These are phyloP conservation scores for Cyamopsis tetragonoloba DNA, from an alignment of 306 rosid genomes.

Conservation along the genomic window DNA sequence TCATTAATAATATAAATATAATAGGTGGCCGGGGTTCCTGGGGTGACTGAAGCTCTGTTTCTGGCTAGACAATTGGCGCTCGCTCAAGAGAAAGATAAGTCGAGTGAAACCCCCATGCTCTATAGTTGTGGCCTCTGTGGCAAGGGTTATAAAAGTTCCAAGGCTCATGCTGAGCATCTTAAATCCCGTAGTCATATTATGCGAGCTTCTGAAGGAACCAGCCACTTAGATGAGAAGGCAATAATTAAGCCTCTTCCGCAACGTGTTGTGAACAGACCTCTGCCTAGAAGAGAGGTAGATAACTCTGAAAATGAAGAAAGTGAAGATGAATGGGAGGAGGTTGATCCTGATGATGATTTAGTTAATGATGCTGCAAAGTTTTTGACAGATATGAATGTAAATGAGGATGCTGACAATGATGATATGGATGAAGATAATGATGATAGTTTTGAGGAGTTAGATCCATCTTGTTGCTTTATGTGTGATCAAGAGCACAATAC, in stretches of 20 bases:
- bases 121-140: constrained; percentile 91
- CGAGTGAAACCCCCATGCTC: constrained; percentile 73
- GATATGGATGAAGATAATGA: constrained; percentile 55
- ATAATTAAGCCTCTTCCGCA: constrained; percentile 67
- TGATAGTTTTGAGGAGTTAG: constrained; percentile 55
- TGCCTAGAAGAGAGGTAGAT: constrained; percentile 39
- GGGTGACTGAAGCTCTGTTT: constrained; percentile 85
- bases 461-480: constrained; percentile 88
- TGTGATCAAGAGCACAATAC: constrained; percentile 71
- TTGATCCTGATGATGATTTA: constrained; percentile 63
- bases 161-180: constrained; percentile 92
- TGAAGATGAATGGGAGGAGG: constrained; percentile 93
- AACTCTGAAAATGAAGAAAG: constrained; percentile 61
- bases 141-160: constrained; percentile 74
- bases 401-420: constrained; percentile 36
- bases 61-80: constrained; percentile 68
- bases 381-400: constrained; percentile 47
- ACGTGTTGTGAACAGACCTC: constrained; percentile 55
- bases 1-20: not conserved
- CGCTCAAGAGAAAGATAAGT: constrained; percentile 59
- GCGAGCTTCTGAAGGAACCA: constrained; percentile 58
- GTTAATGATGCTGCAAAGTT: constrained; percentile 43
- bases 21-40: constrained; percentile 97
- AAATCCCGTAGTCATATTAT: constrained; percentile 66
- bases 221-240: constrained; percentile 50